Percentiles rank a stretch among this genome's conserved stretches.
phyloP scores from a whole-genome alignment of 2,329 filamentous ascomycete species.

The Calonectria fujianensis region DNA sequence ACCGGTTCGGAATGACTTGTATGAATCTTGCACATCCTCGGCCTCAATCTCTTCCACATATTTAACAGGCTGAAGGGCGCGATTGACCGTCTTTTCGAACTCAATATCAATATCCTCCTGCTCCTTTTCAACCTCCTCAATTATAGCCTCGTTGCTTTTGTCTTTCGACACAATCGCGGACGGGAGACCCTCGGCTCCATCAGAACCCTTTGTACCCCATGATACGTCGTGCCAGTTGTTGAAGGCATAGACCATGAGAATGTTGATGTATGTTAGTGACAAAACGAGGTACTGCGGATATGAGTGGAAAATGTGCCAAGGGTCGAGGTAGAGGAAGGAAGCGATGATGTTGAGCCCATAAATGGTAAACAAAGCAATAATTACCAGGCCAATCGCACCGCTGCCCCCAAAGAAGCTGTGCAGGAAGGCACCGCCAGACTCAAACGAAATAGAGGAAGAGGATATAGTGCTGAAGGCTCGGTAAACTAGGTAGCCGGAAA shows the following conservation, averaged over 20 bases:
- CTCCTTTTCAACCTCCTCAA: slow-evolving; percentile 18
- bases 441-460: not conserved
- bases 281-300: slow-evolving; percentile 10
- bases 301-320: slow-evolving; percentile 9
- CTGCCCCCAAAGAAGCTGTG: not conserved
- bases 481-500: not conserved
- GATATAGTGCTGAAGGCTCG: not conserved
- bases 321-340: slow-evolving; percentile 19
- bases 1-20: slow-evolving; percentile 16
- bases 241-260: slow-evolving; percentile 22
- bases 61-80: not conserved
- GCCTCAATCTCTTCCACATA: not conserved
- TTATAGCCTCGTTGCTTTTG: not conserved
- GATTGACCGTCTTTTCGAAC: slow-evolving; percentile 16
- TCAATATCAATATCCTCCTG: slow-evolving; percentile 18
- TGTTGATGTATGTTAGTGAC: slow-evolving; percentile 9
- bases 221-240: slow-evolving; percentile 23
- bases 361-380: not conserved
- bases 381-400: not conserved
- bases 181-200: not conserved
- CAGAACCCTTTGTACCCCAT: slow-evolving; percentile 17
- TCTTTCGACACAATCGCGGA: not conserved
- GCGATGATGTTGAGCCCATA: slow-evolving; percentile 17
- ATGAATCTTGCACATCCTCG: slow-evolving; percentile 14
- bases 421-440: not conserved